phyloP scores from a whole-genome alignment of 2,329 filamentous ascomycete genomes.

The Cytospora piceae region DNA sequence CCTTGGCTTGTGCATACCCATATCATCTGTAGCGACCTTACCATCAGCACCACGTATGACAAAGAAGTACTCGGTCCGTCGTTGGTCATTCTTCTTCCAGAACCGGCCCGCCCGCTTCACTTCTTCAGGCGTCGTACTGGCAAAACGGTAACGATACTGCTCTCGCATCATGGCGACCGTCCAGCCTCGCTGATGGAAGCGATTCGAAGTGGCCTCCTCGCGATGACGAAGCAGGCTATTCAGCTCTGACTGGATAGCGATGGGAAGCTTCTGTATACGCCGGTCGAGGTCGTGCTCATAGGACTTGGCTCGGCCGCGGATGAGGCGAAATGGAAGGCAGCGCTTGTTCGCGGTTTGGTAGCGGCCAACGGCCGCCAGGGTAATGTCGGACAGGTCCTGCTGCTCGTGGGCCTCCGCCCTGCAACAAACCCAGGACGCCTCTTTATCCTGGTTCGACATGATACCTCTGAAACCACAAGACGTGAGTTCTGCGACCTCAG shows the following conservation, averaged over 20 bases:
- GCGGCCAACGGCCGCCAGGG: conserved; percentile 32
- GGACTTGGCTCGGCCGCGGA: conserved; percentile 32
- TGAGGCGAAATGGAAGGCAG: conserved; percentile 31
- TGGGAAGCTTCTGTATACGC: conserved; percentile 33
- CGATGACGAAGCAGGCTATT: conserved; percentile 33
- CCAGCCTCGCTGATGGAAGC: conserved; percentile 35
- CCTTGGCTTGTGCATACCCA: conserved; percentile 26
- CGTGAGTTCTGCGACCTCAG: conserved; percentile 22
- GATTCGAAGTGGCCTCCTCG: conserved; percentile 32
- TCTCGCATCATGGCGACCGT: conserved; percentile 35
- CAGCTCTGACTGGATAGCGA: conserved; percentile 30
- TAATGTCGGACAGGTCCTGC: conserved; percentile 33
- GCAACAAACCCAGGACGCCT: conserved; percentile 6
- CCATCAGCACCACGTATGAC: conserved; percentile 34
- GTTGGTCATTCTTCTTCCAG: conserved; percentile 34
- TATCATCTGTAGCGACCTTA: conserved; percentile 22
- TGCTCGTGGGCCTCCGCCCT: conserved; percentile 31
- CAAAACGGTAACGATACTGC: conserved; percentile 35
- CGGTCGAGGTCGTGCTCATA: conserved; percentile 37
- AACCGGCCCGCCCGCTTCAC: conserved; percentile 34
- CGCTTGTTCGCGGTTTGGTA: conserved; percentile 34
- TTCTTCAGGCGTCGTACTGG: conserved; percentile 28
- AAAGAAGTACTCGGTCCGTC: conserved; percentile 31
- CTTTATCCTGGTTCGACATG: background rate
- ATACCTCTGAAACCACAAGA: conserved; percentile 31